phyloP scores from a whole-genome alignment of 495 filamentous ascomycete species.

The Letharia columbiana region DNA sequence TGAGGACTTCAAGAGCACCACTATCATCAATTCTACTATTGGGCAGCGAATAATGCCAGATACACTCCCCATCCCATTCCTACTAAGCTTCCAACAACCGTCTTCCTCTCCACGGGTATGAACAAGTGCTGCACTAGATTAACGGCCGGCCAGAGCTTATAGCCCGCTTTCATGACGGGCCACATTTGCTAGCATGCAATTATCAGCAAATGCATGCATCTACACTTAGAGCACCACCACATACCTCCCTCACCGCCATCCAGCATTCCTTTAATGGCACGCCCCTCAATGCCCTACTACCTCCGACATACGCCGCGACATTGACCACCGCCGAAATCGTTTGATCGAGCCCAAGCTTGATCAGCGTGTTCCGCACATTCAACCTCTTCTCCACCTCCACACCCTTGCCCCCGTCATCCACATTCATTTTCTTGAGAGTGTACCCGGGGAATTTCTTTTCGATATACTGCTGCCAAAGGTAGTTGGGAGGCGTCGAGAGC shows the following conservation, averaged over 20 bases:
- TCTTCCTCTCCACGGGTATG: slow-evolving; percentile 65
- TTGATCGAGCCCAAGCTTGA: slow-evolving; percentile 80
- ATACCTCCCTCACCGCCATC: slow-evolving; percentile 37
- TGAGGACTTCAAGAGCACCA: background rate
- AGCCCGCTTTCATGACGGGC: slow-evolving; percentile 61
- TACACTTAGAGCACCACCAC: slow-evolving; percentile 1
- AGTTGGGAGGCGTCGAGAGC: slow-evolving; percentile 75
- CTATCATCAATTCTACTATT: slow-evolving; percentile 9
- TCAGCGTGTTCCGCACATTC: slow-evolving; percentile 60
- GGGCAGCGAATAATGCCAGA: slow-evolving; percentile 58
- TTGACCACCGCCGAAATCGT: slow-evolving; percentile 68
- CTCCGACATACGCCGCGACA: slow-evolving; percentile 62
- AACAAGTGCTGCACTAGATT: slow-evolving; percentile 70
- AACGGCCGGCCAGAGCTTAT: slow-evolving; percentile 80
- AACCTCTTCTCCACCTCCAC: slow-evolving; percentile 32
- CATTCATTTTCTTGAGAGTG: slow-evolving; percentile 21
- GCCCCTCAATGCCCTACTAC: slow-evolving; percentile 48
- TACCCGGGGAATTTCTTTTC: slow-evolving; percentile 47
- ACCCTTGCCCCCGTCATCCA: slow-evolving; percentile 28
- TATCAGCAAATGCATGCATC: slow-evolving; percentile 2
- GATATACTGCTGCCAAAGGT: slow-evolving; percentile 67
- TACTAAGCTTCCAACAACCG: slow-evolving; percentile 68
- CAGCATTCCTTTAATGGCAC: slow-evolving; percentile 21
- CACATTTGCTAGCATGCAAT: slow-evolving; percentile 48
- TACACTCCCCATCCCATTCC: slow-evolving; percentile 84